These are phyloP conservation scores for Capsicum rhomboideum DNA, from an alignment of 257 asterid genomes.

Conservation along the genomic window DNA sequence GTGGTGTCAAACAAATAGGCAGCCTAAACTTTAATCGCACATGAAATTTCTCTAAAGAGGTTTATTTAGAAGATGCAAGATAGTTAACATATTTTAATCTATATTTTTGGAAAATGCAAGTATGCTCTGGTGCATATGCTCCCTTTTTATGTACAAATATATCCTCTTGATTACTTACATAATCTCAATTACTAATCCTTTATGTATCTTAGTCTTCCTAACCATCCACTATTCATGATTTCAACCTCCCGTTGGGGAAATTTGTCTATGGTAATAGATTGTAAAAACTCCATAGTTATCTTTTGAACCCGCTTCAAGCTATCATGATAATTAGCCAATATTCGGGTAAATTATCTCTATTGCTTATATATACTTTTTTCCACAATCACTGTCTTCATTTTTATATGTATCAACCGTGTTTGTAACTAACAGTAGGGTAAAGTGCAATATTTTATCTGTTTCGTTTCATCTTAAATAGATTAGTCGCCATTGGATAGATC, in stretches of 20 bases:
- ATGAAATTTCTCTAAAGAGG: too few relatives aligned
- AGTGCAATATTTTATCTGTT: neutral
- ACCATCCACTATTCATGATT: neutral
- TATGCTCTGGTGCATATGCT: neutral
- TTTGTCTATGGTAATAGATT: neutral
- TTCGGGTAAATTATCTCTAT: neutral
- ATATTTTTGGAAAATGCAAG: neutral
- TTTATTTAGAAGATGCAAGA: neutral
- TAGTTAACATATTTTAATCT: neutral
- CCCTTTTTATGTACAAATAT: neutral
- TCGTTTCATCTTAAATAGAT: neutral
- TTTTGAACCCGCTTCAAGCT: neutral
- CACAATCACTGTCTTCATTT: neutral
- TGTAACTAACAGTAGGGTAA: neutral
- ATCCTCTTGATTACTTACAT: neutral
- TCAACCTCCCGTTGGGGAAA: neutral
- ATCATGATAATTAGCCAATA: neutral
- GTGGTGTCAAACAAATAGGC: neutral
- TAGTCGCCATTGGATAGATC: neutral
- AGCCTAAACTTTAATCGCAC: neutral
- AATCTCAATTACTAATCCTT: neutral
- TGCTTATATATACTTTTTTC: neutral
- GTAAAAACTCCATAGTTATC: neutral
- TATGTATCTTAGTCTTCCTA: neutral
- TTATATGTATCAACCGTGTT: neutral